Evolutionary conservation across 2,329 filamentous ascomycete genomes (phyloP), one percentile per base, ranked within the genome.

Genomic region (Curvularia eragrostidis): DNA sequence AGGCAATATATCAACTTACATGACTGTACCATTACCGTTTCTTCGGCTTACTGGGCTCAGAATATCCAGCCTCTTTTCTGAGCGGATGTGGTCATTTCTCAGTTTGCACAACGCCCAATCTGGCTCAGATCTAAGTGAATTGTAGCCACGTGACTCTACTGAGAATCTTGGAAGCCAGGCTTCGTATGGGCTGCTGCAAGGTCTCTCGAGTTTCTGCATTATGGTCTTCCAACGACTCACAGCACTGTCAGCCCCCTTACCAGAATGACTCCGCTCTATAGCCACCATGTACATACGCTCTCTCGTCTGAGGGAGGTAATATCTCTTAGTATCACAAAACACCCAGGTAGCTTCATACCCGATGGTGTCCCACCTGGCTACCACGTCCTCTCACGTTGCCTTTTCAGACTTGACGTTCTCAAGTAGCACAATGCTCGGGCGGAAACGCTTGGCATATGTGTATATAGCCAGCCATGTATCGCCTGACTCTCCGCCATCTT

Each of bases 241-340:
- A 3, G 66, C 67, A 15, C 63, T 34, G 0, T 43, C 41, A 21
- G 48, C 56, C 9, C 60, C 39, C 6, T 62, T 63, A 5, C 69
- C 67, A 21, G 58, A 68, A 1, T 62, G 50, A 1, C 54, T 56
- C 13, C 62, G 64, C 13, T 81, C 71, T 19, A 82, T 72, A n/a
- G 78, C 80, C 1, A 80, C 70, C 78, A 82, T 80, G 52, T 82
- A 82, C 24, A 79, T 79, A 9, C 81, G 67, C 12, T 73, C 36
- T 50, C 70, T 32, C 0, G 88, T 91, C 52, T 94, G 91, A 0
- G 91, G 91, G 0, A 93, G 76, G 57, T 91, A 91, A 65, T 83
- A 92, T 3, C 89, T 76, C 69, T 92, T 92, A 0, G 87, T 89
- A 65, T 93, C 89, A 0, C 90, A 76, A 4, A 76, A 77, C 0